Conservation (phyloP, 176 grass and related monocot genomes). For the Cenchrus americanus region DNA sequence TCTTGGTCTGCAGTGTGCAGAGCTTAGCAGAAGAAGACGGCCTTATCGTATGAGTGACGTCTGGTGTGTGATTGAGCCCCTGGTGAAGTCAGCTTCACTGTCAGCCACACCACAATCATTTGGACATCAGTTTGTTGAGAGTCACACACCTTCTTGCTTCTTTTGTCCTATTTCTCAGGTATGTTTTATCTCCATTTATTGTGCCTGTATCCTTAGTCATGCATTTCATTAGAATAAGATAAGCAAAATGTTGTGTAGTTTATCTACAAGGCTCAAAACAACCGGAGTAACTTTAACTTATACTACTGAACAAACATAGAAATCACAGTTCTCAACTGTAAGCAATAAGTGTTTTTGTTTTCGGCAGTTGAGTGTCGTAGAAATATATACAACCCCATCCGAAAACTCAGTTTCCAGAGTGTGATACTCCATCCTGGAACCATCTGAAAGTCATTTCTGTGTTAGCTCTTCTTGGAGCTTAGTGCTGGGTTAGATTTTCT, state of each 20-base stretch:
- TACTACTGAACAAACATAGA: too few relatives aligned
- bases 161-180: conserved; percentile 86
- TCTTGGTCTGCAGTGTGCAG: conserved; percentile 72
- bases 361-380: too few relatives aligned
- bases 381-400: neutral
- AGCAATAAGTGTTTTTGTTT: too few relatives aligned
- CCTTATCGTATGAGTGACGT: conserved; percentile 63
- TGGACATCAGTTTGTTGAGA: conserved; percentile 22
- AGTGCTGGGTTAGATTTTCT: neutral
- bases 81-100: conserved; percentile 49
- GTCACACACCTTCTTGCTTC: conserved; percentile 57
- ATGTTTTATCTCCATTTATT: conserved; percentile 12
- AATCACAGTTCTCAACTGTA: too few relatives aligned
- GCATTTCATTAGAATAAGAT: neutral
- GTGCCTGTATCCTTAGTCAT: conserved; percentile 11
- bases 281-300: too few relatives aligned
- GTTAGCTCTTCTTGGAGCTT: neutral
- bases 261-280: too few relatives aligned
- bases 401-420: neutral
- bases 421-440: neutral
- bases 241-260: neutral
- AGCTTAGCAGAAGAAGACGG: conserved; percentile 57
- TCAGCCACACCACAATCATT: neutral
- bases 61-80: conserved; percentile 65
- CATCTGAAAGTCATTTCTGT: neutral